These are phyloP conservation scores for Aspergillus pseudotamarii DNA, from an alignment of 2,329 filamentous ascomycete genomes.

Conservation along the genomic window DNA sequence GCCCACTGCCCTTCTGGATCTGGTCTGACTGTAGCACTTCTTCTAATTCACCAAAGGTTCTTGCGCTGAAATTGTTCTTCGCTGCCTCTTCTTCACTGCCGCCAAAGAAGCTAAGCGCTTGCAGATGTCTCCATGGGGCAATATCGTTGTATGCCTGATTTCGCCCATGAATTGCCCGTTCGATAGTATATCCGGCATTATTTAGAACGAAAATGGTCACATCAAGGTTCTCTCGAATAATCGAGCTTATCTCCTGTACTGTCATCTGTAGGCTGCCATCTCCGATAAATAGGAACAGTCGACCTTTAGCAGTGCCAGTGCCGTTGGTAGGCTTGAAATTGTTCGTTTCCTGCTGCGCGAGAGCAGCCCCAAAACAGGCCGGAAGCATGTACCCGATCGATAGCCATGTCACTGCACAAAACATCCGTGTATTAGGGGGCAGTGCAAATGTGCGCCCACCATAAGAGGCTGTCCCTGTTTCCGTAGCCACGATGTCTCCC, in stretches of 20 bases:
- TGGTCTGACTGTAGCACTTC: constrained; percentile 39
- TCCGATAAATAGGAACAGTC: constrained; percentile 62
- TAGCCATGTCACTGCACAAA: constrained; percentile 60
- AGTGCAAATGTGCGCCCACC: constrained; percentile 57
- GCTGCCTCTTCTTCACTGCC: constrained; percentile 38
- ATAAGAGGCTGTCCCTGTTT: constrained; percentile 61
- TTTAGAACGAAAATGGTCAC: constrained; percentile 58
- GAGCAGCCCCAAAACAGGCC: constrained; percentile 57
- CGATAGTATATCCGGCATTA: constrained; percentile 63
- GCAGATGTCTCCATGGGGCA: constrained; percentile 55
- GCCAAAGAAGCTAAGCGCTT: constrained; percentile 54
- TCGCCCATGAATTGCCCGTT: constrained; percentile 60
- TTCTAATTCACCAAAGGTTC: constrained; percentile 52
- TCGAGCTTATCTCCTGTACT: constrained; percentile 66
- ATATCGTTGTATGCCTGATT: constrained; percentile 59
- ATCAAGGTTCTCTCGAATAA: constrained; percentile 58
- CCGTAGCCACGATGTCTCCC: constrained; percentile 60
- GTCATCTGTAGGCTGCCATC: constrained; percentile 70
- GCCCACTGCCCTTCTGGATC: constrained; percentile 40
- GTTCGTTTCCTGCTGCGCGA: constrained; percentile 49
- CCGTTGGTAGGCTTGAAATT: constrained; percentile 1
- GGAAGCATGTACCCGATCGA: constrained; percentile 65
- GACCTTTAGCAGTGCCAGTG: constrained; percentile 19
- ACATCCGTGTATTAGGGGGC: constrained; percentile 51
- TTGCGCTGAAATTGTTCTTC: constrained; percentile 45